Percentiles rank a stretch among this genome's conserved stretches.
These are phyloP conservation scores for Polygonum maritimum DNA, from an alignment of 148 eudicot species.

Conservation along the genomic window DNA sequence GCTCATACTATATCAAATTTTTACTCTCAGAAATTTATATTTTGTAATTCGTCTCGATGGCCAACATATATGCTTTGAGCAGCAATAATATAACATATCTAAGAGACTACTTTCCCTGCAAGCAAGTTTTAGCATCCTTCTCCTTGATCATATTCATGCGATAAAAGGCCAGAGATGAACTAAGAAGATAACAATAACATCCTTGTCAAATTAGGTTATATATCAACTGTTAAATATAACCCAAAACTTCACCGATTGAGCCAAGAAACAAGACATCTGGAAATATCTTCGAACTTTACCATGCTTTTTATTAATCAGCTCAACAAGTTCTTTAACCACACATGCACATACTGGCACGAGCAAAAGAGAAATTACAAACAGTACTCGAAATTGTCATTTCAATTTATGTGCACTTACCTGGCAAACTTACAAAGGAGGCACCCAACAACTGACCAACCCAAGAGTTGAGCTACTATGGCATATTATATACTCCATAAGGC, in stretches of 20 bases:
- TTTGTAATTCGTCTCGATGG: not conserved
- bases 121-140: not conserved
- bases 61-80: not conserved
- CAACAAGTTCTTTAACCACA: not conserved
- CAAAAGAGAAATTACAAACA: not conserved
- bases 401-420: constrained; percentile 6
- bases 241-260: not conserved
- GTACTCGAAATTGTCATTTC: not conserved
- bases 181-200: too few species aligned
- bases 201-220: not conserved
- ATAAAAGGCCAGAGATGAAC: not conserved
- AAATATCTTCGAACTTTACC: not conserved
- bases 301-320: not conserved
- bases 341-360: not conserved
- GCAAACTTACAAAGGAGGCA: not conserved
- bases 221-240: not conserved
- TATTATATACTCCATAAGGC: not conserved
- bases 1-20: not conserved
- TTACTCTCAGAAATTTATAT: not conserved
- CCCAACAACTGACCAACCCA: not conserved
- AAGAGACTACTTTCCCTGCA: not conserved
- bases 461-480: not conserved
- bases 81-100: too few species aligned
- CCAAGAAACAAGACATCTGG: not conserved
- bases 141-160: not conserved